Evolutionary conservation across 1,139 yeast genomes (phyloP), one percentile per base, ranked within the genome.

Genomic region (Blastobotrys raffinosifermentans): DNA sequence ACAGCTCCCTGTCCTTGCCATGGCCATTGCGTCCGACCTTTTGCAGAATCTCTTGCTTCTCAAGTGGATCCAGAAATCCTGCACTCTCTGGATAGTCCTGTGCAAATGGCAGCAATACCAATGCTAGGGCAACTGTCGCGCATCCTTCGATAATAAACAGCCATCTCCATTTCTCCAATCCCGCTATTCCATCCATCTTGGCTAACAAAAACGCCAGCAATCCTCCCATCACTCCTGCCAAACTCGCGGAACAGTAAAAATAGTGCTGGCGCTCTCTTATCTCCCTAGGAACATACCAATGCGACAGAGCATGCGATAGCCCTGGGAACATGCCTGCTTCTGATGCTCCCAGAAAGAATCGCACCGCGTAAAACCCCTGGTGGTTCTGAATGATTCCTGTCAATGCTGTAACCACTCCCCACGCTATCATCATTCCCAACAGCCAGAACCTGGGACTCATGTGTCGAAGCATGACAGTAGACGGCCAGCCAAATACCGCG

Each of bases 401-500:
- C 6, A 14, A 8, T 5, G 11, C 15, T 6, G 11, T n/a, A 8
- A 13, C 6, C 7, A 14, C 27, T 6, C 27, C 27, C 27, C 27
- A 25, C 7, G 27, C 11, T 14, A 25, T 14, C 11, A n/a, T 13
- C 15, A 25, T 6, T 5, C 15, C 27, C 7, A 14, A 14, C 7
- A 25, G 7, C 27, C 27, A 25, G 6, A 25, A 7, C 11, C 15
- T 25, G 10, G 27, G 27, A n/a, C 14, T 25, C 15, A n/a, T 14
- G 29, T 32, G 30, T 35, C 73, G 74, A 26, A 64, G 47, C 11
- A 61, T 29, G 38, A 60, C 48, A 23, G 61, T 63, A 13, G 78
- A 66, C 2, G 82, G 82, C 31, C 74, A 67, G 50, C 75, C 81
- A 60, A 70, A 71, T 19, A 69, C 54, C 36, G 73, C 69, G 52